phyloP scores from a whole-genome alignment of 208 protist genomes.

The Trypanosoma vivax region DNA sequence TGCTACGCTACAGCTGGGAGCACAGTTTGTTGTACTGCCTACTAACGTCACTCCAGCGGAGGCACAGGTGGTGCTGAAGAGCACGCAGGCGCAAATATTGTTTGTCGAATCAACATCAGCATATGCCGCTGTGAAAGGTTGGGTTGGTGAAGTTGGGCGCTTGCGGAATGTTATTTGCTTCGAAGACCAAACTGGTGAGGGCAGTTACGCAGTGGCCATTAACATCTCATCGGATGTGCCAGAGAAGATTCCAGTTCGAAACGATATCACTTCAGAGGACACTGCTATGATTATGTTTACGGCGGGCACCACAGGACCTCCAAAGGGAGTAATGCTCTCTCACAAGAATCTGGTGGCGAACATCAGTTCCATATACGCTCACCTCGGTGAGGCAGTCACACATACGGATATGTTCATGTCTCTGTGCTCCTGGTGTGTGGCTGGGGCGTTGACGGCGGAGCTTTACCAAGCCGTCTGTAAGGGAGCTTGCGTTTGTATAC shows the following conservation, averaged over 20 bases:
- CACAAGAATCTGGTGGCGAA: conserved; percentile 90
- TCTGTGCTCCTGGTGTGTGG: conserved; percentile 86
- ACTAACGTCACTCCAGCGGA: conserved; percentile 86
- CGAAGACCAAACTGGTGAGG: conserved; percentile 77
- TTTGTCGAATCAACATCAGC: conserved; percentile 84
- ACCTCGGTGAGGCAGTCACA: conserved; percentile 74
- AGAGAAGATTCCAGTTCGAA: conserved; percentile 53
- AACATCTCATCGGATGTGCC: conserved; percentile 72
- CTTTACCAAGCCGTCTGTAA: conserved; percentile 87
- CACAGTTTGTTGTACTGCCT: conserved; percentile 82
- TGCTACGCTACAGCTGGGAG: conserved; percentile 82
- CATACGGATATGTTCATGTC: conserved; percentile 89
- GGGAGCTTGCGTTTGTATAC: conserved; percentile 79
- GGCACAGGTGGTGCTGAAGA: conserved; percentile 78
- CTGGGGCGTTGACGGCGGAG: conserved; percentile 68
- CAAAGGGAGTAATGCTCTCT: conserved; percentile 93
- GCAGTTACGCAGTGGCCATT: conserved; percentile 82
- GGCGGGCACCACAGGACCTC: conserved; percentile 86
- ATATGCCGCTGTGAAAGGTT: conserved; percentile 67
- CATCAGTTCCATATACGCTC: conserved; percentile 76
- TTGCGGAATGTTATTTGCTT: conserved; percentile 86
- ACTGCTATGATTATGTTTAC: conserved; percentile 91
- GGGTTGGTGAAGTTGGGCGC: conserved; percentile 71
- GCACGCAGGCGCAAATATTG: conserved; percentile 75
- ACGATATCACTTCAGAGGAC: conserved; percentile 73